Conservation (phyloP, 2,329 filamentous ascomycete species). For the Fusarium chlamydosporum region DNA sequence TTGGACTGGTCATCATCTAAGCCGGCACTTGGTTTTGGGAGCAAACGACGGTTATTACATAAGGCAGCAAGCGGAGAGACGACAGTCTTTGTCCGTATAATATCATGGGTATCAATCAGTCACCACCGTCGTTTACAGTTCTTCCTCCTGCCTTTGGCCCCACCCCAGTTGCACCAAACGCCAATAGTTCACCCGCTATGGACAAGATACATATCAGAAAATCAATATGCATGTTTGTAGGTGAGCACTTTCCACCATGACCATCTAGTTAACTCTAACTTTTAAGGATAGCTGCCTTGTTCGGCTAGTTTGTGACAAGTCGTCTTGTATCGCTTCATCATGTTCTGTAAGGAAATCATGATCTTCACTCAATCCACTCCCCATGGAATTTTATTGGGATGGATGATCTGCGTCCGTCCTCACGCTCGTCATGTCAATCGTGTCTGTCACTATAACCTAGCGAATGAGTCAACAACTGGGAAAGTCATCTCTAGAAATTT, state of each 20-base stretch:
- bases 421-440: slow-evolving; percentile 20
- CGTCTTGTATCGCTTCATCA: slow-evolving; percentile 34
- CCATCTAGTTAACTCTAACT: slow-evolving; percentile 8
- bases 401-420: slow-evolving; percentile 26
- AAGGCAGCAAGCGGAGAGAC: slow-evolving; percentile 11
- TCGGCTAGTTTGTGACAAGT: slow-evolving; percentile 25
- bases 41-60: not conserved
- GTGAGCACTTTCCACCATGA: slow-evolving; percentile 13
- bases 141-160: slow-evolving; percentile 17
- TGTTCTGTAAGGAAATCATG: slow-evolving; percentile 21
- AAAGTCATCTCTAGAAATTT: slow-evolving; percentile 4
- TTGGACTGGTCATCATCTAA: not conserved
- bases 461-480: not conserved
- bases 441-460: slow-evolving; percentile 8
- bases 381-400: slow-evolving; percentile 8
- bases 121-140: slow-evolving; percentile 26
- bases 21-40: slow-evolving; percentile 3
- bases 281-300: not conserved
- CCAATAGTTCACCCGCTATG: slow-evolving; percentile 21
- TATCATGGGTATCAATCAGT: not conserved
- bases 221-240: not conserved
- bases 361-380: slow-evolving; percentile 41
- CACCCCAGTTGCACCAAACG: slow-evolving; percentile 24
- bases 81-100: too few relatives aligned
- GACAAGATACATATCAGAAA: not conserved